Conservation (phyloP, 768 basidiomycete genomes). For the Pleurotus sapidus region DNA sequence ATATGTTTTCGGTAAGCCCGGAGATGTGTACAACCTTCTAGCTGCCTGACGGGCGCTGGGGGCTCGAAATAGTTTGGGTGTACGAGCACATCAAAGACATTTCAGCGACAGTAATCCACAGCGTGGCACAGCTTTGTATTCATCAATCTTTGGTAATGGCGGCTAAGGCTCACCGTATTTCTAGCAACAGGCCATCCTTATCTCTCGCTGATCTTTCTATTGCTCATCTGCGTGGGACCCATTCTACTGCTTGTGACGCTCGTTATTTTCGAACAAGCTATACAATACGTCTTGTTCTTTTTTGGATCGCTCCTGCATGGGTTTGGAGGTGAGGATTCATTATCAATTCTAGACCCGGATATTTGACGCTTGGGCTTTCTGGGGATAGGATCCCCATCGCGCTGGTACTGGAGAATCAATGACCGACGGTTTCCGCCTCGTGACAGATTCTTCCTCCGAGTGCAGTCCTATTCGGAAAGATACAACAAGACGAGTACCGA, state of each 20-base stretch:
- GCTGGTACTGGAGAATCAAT: conserved; percentile 5
- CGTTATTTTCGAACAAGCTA: conserved; percentile 4
- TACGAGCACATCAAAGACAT: not conserved
- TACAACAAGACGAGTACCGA: conserved; percentile 3
- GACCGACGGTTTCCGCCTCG: not conserved
- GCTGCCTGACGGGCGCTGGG: too few species aligned
- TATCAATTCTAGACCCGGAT: not conserved
- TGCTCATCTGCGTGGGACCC: not conserved
- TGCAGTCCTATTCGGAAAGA: conserved; percentile 3
- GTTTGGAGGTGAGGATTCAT: not conserved
- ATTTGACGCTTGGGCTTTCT: not conserved
- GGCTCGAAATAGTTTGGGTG: not conserved
- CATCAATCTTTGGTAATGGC: not conserved
- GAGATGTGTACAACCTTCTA: too few species aligned
- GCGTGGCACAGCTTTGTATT: not conserved
- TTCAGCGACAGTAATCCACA: not conserved
- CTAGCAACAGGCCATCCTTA: conserved; percentile 1
- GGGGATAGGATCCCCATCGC: not conserved
- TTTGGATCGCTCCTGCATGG: not conserved
- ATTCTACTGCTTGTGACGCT: not conserved
- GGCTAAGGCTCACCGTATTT: not conserved
- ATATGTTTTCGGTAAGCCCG: not conserved
- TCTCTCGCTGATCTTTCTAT: not conserved
- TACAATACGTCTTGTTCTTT: not conserved
- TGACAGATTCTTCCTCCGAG: conserved; percentile 5